Percentiles rank a stretch among this genome's conserved stretches.
These are phyloP conservation scores for Emericellopsis atlantica DNA, from an alignment of 2,329 filamentous ascomycete species.

Conservation along the genomic window DNA sequence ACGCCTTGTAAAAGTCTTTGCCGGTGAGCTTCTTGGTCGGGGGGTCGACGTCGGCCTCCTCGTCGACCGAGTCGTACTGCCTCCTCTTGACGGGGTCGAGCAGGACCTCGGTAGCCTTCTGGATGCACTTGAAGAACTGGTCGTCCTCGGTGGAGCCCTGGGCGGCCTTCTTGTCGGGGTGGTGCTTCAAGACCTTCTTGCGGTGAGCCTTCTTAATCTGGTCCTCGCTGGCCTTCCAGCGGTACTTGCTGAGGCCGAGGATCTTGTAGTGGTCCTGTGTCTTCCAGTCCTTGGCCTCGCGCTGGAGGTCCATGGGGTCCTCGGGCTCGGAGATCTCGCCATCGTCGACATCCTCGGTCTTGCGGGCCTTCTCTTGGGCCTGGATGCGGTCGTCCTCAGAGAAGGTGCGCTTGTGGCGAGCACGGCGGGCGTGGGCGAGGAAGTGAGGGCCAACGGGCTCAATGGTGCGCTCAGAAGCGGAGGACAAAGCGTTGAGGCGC, in stretches of 20 bases:
- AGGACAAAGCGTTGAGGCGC: conserved; percentile 61
- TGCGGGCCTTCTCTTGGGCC: conserved; percentile 89
- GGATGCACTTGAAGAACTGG: conserved; percentile 99
- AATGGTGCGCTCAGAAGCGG: conserved; percentile 72
- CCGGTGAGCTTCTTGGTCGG: conserved; percentile 83
- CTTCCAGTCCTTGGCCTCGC: conserved; percentile 99
- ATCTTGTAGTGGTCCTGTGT: conserved; percentile 96
- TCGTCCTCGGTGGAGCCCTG: conserved; percentile 81
- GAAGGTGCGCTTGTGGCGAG: conserved; percentile 94
- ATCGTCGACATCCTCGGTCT: conserved; percentile 81
- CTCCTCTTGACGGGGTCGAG: conserved; percentile 84
- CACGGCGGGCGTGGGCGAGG: conserved; percentile 89
- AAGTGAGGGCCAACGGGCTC: conserved; percentile 97
- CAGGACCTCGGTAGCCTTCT: conserved; percentile 91
- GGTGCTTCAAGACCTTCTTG: conserved; percentile 98
- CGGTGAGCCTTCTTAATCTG: conserved; percentile 98
- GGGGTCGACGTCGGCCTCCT: conserved; percentile 82
- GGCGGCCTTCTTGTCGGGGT: conserved; percentile 97
- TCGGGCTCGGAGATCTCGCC: conserved; percentile 90
- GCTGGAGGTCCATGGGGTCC: conserved; percentile 80
- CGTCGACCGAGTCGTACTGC: conserved; percentile 94
- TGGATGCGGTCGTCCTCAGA: conserved; percentile 97
- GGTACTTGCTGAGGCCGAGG: conserved; percentile 83
- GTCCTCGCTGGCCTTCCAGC: conserved; percentile 85
- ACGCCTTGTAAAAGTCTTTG: conserved; percentile 91